Conservation (phyloP, 305 asterid genomes). For the Ilex paraguariensis region DNA sequence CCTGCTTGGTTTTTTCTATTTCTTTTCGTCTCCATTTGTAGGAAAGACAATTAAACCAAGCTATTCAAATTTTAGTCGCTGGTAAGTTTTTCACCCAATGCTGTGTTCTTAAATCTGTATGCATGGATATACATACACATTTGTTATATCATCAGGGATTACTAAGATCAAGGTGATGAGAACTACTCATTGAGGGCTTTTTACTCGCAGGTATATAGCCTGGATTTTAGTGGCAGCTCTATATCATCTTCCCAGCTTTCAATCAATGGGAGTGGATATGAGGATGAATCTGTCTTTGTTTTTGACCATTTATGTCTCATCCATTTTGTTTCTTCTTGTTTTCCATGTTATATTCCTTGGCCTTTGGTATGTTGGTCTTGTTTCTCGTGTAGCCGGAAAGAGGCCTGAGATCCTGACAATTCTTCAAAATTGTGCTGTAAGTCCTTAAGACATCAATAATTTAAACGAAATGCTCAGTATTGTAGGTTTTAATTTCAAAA, state of each 20-base stretch:
- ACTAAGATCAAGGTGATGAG: no score
- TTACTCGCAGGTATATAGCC: conserved; percentile 69
- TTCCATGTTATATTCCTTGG: conserved; percentile 85
- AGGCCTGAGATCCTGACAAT: conserved; percentile 84
- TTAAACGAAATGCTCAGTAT: no score
- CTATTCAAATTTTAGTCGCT: conserved; percentile 94
- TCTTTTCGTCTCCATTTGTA: conserved; percentile 94
- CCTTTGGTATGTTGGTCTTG: conserved; percentile 94
- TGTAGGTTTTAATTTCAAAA: no score
- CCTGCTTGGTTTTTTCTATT: conserved; percentile 96
- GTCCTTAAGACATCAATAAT: conserved; percentile 19
- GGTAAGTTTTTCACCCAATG: conserved; percentile 39
- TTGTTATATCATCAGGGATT: no score
- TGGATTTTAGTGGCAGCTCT: conserved; percentile 95
- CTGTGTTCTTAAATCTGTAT: neutral
- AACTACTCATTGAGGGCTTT: no score
- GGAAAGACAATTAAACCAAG: conserved; percentile 97
- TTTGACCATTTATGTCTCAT: conserved; percentile 74
- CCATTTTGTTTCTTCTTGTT: conserved; percentile 84
- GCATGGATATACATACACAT: no score
- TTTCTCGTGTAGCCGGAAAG: conserved; percentile 92
- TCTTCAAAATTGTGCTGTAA: conserved; percentile 94
- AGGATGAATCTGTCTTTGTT: conserved; percentile 95
- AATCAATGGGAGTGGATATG: conserved; percentile 98
- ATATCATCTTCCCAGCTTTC: conserved; percentile 99